Evolutionary conservation across 768 basidiomycete species (phyloP), one percentile per base, ranked within the genome.

Genomic region (Leccinum olivaceopallidum): DNA sequence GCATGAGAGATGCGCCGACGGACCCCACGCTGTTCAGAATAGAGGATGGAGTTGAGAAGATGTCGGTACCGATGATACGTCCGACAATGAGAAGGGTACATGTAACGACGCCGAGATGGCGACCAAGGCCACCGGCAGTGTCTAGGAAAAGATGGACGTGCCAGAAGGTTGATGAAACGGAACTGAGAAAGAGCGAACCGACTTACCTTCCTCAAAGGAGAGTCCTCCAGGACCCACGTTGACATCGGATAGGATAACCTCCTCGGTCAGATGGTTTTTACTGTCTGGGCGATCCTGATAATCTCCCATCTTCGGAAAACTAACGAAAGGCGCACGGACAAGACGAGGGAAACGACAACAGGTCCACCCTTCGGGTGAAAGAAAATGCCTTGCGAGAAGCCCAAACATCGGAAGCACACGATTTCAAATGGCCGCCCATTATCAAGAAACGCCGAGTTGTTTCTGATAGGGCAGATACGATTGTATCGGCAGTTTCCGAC

Each of bases 41-140:
- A 0, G 81, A 80, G 2, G 83, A 83, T 0, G 84, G 85, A 0
- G 84, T 85, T 0, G 83, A 82, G 73, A 86, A 86, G 64, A 86
- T 85, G 22, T 83, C 84, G 0, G 83, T 84, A 0, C 85, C 84
- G 60, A 85, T 84, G 60, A 85, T 81, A 39, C 78, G 73, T 1
- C 84, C 84, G 24, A 85, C 79, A 16, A 84, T 83, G 26, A 83
- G 71, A 64, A 85, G 76, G 1, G 83, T 85, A 58, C 82, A 85
- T 42, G 79, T 81, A 59, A 80, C 77, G 6, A 84, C 77, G 13
- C 83, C 83, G 1, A 85, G 73, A 64, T 85, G 83, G 44, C 83
- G 78, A 4, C 84, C 83, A 71, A 84, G 81, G 9, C 84, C 84
- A 20, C 83, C 84, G 13, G 81, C 79, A 12, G 77, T 70, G 63